These are phyloP conservation scores for Betula pendula DNA, from an alignment of 306 rosid species.

Conservation along the genomic window DNA sequence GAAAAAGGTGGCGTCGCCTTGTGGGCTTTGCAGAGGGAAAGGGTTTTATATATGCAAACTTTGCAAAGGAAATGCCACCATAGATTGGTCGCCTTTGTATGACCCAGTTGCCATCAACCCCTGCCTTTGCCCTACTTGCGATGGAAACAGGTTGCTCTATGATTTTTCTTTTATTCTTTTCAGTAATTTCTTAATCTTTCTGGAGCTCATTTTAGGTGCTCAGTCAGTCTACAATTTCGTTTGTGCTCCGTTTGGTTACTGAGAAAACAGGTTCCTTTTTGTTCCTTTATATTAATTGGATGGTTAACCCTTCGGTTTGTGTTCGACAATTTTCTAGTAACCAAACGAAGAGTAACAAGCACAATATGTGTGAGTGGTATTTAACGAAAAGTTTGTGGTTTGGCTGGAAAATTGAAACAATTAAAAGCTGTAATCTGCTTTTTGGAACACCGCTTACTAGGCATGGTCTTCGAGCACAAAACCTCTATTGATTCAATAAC, in stretches of 20 bases:
- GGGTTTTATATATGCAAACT: conserved; percentile 86
- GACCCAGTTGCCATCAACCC: conserved; percentile 94
- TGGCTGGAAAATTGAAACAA: not conserved
- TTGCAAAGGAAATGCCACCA: conserved; percentile 70
- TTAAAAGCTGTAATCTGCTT: not conserved
- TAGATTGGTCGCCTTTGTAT: conserved; percentile 80
- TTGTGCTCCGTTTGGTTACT: not conserved
- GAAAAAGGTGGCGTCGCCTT: conserved; percentile 65
- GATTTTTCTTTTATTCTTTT: not conserved
- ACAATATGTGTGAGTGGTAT: not conserved
- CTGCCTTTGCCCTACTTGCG: conserved; percentile 91
- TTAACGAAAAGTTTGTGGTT: not conserved
- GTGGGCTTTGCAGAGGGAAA: conserved; percentile 71
- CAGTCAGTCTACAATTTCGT: not conserved
- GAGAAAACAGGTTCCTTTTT: not conserved
- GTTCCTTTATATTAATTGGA: not conserved
- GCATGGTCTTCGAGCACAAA: not conserved
- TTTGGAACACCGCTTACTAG: not conserved
- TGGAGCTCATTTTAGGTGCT: conserved; percentile 6
- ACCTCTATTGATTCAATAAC: not conserved
- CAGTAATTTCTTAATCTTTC: not conserved
- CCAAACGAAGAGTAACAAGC: not conserved
- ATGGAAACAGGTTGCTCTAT: conserved; percentile 75
- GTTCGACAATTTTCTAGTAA: not conserved
- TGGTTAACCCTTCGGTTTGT: not conserved